phyloP scores from a whole-genome alignment of 2,329 filamentous ascomycete genomes.

The Meredithiella fracta region DNA sequence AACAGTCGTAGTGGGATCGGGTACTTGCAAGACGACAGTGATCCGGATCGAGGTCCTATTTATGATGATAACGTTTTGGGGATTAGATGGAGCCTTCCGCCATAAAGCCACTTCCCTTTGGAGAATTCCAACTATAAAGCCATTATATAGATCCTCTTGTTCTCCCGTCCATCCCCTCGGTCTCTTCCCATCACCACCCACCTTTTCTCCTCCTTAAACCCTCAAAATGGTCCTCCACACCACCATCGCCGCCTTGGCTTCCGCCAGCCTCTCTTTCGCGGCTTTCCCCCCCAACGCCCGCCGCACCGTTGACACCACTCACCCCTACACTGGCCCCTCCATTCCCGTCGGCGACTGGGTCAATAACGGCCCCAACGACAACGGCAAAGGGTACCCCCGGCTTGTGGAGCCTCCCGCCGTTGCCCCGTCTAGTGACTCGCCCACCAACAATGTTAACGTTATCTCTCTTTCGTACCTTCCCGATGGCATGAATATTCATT shows the following conservation, averaged over 20 bases:
- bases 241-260: not conserved
- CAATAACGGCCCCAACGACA: slow-evolving; percentile 31
- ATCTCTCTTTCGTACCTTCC: slow-evolving; percentile 32
- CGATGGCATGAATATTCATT: slow-evolving; percentile 34
- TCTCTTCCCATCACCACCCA: not conserved
- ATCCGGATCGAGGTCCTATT: not conserved
- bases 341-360: slow-evolving; percentile 36
- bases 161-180: not conserved
- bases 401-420: slow-evolving; percentile 34
- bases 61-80: not conserved
- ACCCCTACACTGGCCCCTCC: slow-evolving; percentile 31
- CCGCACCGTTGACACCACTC: slow-evolving; percentile 25
- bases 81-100: not conserved
- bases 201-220: not conserved
- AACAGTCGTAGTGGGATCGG: not conserved
- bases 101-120: too few relatives aligned
- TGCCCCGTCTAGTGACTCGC: slow-evolving; percentile 25
- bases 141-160: not conserved
- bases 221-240: not conserved
- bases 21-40: not conserved
- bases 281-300: slow-evolving; percentile 3
- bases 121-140: not conserved
- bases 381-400: slow-evolving; percentile 34
- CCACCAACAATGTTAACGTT: slow-evolving; percentile 37
- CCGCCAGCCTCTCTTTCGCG: not conserved